Conservation (phyloP, 2,329 filamentous ascomycete genomes). For the Colletotrichum sp. region DNA sequence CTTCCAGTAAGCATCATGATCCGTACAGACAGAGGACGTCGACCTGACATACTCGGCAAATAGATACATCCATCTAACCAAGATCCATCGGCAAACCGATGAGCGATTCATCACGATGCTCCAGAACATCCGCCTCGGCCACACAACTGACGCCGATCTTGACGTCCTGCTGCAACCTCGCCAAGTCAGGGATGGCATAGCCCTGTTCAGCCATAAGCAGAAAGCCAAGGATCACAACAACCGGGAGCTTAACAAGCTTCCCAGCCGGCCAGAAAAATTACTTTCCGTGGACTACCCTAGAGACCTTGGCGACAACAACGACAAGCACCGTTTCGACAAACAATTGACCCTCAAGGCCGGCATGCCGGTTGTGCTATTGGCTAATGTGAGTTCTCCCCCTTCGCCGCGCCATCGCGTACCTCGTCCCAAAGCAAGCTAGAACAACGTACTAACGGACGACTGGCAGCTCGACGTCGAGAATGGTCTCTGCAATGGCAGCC, state of each 20-base stretch:
- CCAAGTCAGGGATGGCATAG: slow-evolving; percentile 27
- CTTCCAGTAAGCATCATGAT: slow-evolving; percentile 38
- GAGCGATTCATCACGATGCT: slow-evolving; percentile 58
- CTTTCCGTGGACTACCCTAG: background rate
- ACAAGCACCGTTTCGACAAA: background rate
- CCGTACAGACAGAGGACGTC: background rate
- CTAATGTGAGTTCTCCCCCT: background rate
- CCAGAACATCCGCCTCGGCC: slow-evolving; percentile 57
- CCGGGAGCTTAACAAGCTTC: background rate
- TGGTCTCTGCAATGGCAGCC: background rate
- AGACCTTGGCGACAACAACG: background rate
- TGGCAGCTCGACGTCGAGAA: background rate
- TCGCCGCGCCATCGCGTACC: background rate
- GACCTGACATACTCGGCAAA: background rate
- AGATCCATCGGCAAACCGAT: slow-evolving; percentile 64
- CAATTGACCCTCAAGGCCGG: background rate
- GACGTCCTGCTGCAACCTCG: slow-evolving; percentile 50
- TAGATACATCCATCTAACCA: slow-evolving; percentile 53
- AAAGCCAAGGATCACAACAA: background rate
- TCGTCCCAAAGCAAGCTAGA: no score
- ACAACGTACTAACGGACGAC: fast-evolving
- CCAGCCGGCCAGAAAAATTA: background rate
- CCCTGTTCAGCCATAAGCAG: background rate
- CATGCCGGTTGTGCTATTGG: background rate
- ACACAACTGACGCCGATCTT: slow-evolving; percentile 39